These are phyloP conservation scores for Phytophthora nicotianae DNA, from an alignment of 352 stramenopile species.

Conservation along the genomic window DNA sequence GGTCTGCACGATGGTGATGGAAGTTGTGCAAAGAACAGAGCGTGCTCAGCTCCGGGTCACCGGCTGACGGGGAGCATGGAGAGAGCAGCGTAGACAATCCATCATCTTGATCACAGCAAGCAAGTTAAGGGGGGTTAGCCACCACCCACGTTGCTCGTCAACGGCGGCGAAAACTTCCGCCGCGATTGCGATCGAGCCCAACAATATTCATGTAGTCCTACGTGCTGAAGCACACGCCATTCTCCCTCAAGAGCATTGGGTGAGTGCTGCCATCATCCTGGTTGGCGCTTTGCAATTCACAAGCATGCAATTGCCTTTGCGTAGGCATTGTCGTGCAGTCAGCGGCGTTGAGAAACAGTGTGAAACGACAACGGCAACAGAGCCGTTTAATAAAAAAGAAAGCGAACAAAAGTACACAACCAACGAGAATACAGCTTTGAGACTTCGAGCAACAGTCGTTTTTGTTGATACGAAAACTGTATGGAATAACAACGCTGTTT, in stretches of 20 bases:
- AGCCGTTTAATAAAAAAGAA: conserved; percentile 5
- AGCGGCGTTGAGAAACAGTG: background rate
- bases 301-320: background rate
- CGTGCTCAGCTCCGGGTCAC: conserved; percentile 26
- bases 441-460: background rate
- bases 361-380: conserved; percentile 1
- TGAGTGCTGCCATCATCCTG: background rate
- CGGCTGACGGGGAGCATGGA: conserved; percentile 31
- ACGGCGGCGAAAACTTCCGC: conserved; percentile 32
- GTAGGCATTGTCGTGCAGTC: conserved; percentile 1
- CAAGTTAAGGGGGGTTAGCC: background rate
- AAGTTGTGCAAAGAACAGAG: conserved; percentile 32
- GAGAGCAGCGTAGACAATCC: conserved; percentile 37
- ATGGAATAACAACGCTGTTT: background rate
- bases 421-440: background rate
- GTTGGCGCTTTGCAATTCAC: background rate
- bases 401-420: background rate
- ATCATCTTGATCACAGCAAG: background rate
- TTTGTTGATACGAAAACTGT: conserved; percentile 4
- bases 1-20: conserved; percentile 23
- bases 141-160: conserved; percentile 19
- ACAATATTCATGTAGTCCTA: background rate
- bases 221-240: background rate
- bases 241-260: background rate
- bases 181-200: conserved; percentile 22